Percentiles rank a stretch among this genome's conserved stretches.
phyloP scores from a whole-genome alignment of 768 basidiomycete species.

The Tricholomella constricta region DNA sequence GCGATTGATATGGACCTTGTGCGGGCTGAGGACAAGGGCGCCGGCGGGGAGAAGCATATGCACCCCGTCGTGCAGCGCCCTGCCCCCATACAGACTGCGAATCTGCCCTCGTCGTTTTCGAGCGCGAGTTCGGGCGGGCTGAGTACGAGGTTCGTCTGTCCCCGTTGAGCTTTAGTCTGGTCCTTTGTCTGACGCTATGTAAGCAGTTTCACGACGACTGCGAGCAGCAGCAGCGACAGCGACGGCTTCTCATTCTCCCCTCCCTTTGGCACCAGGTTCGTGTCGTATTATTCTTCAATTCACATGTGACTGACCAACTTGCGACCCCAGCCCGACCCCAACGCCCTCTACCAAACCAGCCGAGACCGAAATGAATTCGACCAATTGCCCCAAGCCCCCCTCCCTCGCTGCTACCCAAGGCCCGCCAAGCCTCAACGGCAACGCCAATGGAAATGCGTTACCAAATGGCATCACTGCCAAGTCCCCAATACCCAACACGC shows the following conservation, averaged over 20 bases:
- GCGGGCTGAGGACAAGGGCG: constrained; percentile 31
- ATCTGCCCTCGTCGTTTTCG: constrained; percentile 11
- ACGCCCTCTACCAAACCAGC: too few relatives aligned
- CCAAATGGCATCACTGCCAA: not conserved
- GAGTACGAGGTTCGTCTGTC: constrained; percentile 11
- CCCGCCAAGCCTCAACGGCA: not conserved
- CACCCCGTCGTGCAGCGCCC: constrained; percentile 50
- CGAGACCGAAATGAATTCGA: too few relatives aligned
- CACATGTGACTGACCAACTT: not conserved
- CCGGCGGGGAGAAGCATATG: constrained; percentile 57
- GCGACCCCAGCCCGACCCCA: too few relatives aligned
- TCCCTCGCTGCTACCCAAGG: not conserved
- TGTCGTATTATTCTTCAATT: not conserved
- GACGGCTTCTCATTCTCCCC: constrained; percentile 1
- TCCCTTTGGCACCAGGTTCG: constrained; percentile 1
- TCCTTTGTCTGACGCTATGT: not conserved
- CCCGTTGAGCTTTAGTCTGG: not conserved
- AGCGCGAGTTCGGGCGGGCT: not conserved
- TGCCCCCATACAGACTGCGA: constrained; percentile 17
- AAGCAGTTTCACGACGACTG: constrained; percentile 1
- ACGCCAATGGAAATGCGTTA: too few relatives aligned
- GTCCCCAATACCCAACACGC: not conserved
- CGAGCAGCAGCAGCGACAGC: constrained; percentile 7
- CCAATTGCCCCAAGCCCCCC: too few relatives aligned
- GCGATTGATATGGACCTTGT: constrained; percentile 19